Evolutionary conservation across 371 early-diverging fungal species (phyloP).

Genomic region (Apophysomyces ossiformis): DNA sequence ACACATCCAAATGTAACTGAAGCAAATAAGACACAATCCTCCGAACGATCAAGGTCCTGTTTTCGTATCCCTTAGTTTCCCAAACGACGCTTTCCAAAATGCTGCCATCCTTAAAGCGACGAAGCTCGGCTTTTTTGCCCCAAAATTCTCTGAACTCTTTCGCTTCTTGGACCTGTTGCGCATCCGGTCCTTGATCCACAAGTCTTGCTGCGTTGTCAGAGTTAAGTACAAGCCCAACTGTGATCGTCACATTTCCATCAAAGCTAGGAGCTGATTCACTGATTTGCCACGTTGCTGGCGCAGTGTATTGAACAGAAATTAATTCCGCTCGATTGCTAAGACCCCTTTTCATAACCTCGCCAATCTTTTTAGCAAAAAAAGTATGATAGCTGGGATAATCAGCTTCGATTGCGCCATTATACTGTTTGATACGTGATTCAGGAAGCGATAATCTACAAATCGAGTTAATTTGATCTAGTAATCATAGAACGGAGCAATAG

Average conservation of each 20-base stretch:
- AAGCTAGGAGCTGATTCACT: constrained; percentile 19
- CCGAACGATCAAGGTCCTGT: constrained; percentile 77
- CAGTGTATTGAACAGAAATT: constrained; percentile 53
- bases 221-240: constrained; percentile 76
- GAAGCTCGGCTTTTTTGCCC: constrained; percentile 83
- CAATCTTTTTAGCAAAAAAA: constrained; percentile 53
- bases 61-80: constrained; percentile 73
- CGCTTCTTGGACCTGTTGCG: constrained; percentile 64
- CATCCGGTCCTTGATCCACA: constrained; percentile 84
- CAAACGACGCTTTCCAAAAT: constrained; percentile 86
- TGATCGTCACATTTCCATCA: constrained; percentile 33
- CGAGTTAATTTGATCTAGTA: constrained; percentile 3
- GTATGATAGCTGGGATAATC: constrained; percentile 64
- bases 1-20: constrained; percentile 66
- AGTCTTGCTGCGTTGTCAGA: constrained; percentile 65
- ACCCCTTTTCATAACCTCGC: constrained; percentile 61
- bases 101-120: constrained; percentile 90
- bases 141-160: constrained; percentile 80
- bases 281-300: constrained; percentile 43
- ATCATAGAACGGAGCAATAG: background rate
- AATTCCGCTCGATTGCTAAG: constrained; percentile 71
- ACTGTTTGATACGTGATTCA: constrained; percentile 30
- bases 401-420: constrained; percentile 52
- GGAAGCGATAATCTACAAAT: constrained; percentile 20
- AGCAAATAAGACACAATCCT: constrained; percentile 81